Base-by-base conservation (phyloP, 495 filamentous ascomycete species). In the Penicillium silybi region DNA sequence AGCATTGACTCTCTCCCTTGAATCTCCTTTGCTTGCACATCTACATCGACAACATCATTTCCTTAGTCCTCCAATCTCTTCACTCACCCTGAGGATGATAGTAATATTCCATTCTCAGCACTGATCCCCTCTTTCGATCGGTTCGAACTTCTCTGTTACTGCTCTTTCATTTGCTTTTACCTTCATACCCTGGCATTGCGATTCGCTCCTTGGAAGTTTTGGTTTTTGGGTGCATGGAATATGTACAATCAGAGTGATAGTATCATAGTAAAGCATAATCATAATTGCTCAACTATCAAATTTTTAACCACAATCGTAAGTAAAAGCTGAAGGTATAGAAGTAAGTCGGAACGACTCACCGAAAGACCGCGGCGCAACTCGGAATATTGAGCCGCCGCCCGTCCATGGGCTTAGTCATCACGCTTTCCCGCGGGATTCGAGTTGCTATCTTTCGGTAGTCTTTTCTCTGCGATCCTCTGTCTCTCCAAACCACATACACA, bases 181-280 rank as follows among this genome's bases (percentile, higher is more conserved):
- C 25, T 57, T 59, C 57, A 66, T 66, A 66, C 63, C 63, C 63
- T 61, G 59, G 52, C 58, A 66, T 62, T 44, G 60, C 53, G 55
- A 45, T 56, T 56, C 58, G 39, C 46, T 58, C 41, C 18, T 45
- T 57, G 25, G 46, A 50, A 45, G 23, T 11, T 49, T 29, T 16
- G 19, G 13, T 49, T 34, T 44, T 20, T 19, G 22, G 19, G 26
- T 39, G 18, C 19, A 39, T 46, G n/a, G 19, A 26, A 26, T 34
- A 37, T 61, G 48, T 60, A 60, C 55, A 58, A 60, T 47, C 50
- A 55, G 53, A 54, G 10, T 48, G 20, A 13, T 45, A 52, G 11
- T 35, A 56, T 39, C 44, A 51, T 53, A 53, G 32, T 41, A 53
- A 53, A 58, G 46, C 46, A 61, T 65, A 63, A 65, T 66, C 44